Evolutionary conservation across 2,329 filamentous ascomycete genomes (phyloP).

Genomic region (Ophidiomyces ophidiicola): DNA sequence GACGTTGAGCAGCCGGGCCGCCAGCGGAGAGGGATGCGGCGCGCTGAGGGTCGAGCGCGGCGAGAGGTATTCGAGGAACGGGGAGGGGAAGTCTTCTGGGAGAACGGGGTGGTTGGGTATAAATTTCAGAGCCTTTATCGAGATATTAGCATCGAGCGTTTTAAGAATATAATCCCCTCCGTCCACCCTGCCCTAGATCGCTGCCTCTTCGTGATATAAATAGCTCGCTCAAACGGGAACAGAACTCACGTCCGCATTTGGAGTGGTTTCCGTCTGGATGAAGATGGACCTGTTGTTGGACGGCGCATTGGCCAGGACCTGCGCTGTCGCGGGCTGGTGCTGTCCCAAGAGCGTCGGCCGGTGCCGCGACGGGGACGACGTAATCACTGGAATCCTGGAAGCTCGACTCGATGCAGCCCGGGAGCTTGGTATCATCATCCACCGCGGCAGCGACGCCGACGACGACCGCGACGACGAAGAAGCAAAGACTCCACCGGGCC

Average conservation of each 20-base stretch:
- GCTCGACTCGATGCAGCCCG: constrained; percentile 26
- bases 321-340: constrained; percentile 29
- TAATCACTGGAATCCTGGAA: constrained; percentile 33
- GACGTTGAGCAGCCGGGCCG: constrained; percentile 79
- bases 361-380: constrained; percentile 36
- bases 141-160: background rate
- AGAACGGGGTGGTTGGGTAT: constrained; percentile 79
- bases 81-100: constrained; percentile 56
- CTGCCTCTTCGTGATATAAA: background rate
- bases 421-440: constrained; percentile 1
- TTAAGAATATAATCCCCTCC: too few species aligned
- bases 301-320: constrained; percentile 28
- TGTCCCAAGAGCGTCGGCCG: constrained; percentile 36
- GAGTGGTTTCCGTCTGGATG: constrained; percentile 91
- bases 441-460: constrained; percentile 2
- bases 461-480: background rate
- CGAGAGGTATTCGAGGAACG: constrained; percentile 84
- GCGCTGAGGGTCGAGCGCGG: constrained; percentile 79
- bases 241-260: constrained; percentile 65
- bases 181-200: background rate
- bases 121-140: constrained; percentile 64
- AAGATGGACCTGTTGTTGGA: constrained; percentile 66
- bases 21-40: constrained; percentile 81
- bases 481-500: background rate
- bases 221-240: background rate